These are phyloP conservation scores for Microascus cirrosus DNA, from an alignment of 2,329 filamentous ascomycete species.

Conservation along the genomic window DNA sequence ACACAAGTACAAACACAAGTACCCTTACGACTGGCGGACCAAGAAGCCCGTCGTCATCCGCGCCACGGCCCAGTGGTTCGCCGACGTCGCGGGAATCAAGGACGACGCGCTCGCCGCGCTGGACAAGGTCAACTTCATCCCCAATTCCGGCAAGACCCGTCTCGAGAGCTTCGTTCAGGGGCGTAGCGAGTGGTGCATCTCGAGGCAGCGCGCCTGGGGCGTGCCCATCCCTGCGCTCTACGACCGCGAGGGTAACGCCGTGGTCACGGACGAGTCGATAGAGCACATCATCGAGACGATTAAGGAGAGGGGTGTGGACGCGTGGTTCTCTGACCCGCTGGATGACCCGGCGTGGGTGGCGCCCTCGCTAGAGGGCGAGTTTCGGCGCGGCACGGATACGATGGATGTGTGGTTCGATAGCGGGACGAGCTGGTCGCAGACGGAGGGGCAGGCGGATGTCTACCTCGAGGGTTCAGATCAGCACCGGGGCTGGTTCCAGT, in stretches of 20 bases:
- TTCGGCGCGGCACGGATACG: conserved; percentile 74
- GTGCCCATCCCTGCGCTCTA: conserved; percentile 92
- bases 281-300: conserved; percentile 77
- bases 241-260: conserved; percentile 56
- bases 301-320: conserved; percentile 67
- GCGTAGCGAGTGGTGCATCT: conserved; percentile 95
- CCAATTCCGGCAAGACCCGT: conserved; percentile 59
- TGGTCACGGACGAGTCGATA: conserved; percentile 71
- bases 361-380: conserved; percentile 46
- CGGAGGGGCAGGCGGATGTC: conserved; percentile 56
- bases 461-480: conserved; percentile 94
- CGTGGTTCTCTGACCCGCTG: conserved; percentile 81
- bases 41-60: conserved; percentile 85
- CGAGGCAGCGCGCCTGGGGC: conserved; percentile 89
- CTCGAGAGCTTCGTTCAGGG: conserved; percentile 79
- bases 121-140: conserved; percentile 65
- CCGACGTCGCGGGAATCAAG: conserved; percentile 79
- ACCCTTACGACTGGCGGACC: conserved; percentile 95
- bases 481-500: conserved; percentile 98
- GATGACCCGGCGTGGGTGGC: conserved; percentile 73
- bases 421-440: conserved; percentile 78
- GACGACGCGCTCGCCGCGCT: conserved; percentile 59
- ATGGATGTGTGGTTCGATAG: conserved; percentile 99
- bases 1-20: conserved; percentile 76
- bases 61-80: conserved; percentile 96